Evolutionary conservation across 164 flowering plant genomes (phyloP).

Genomic region (Pachysandra terminalis): DNA sequence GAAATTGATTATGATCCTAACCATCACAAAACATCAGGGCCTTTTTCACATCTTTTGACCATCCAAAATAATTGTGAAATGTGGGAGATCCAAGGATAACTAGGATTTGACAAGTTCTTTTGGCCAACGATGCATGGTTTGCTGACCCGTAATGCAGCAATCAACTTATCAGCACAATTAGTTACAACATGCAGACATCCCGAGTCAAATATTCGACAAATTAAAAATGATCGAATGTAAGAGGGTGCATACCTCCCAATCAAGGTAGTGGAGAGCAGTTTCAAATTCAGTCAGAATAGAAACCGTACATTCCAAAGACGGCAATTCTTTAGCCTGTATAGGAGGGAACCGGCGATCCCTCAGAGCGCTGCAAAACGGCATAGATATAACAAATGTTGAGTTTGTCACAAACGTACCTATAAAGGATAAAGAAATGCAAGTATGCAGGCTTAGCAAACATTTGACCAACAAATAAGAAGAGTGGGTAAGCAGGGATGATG

Average conservation of each 20-base stretch:
- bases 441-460: neutral
- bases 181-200: neutral
- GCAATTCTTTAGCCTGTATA: slow-evolving; percentile 89
- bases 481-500: too few relatives aligned
- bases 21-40: neutral
- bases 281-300: slow-evolving; percentile 88
- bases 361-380: slow-evolving; percentile 64
- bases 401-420: neutral
- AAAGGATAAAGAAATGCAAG: slow-evolving; percentile 4
- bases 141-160: too few relatives aligned
- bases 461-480: too few relatives aligned
- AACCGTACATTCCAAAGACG: slow-evolving; percentile 88
- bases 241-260: slow-evolving; percentile 85
- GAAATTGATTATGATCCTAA: neutral
- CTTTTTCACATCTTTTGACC: neutral
- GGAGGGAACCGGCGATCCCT: slow-evolving; percentile 96
- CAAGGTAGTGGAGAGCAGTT: slow-evolving; percentile 71
- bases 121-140: too few relatives aligned
- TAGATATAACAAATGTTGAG: slow-evolving; percentile 8
- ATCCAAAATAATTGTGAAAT: neutral
- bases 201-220: neutral
- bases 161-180: neutral
- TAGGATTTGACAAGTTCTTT: too few relatives aligned
- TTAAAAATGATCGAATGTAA: slow-evolving; percentile 2
- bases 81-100: neutral